Base-by-base conservation (phyloP, 371 early-diverging fungal species). In the Mortierella sp. region DNA sequence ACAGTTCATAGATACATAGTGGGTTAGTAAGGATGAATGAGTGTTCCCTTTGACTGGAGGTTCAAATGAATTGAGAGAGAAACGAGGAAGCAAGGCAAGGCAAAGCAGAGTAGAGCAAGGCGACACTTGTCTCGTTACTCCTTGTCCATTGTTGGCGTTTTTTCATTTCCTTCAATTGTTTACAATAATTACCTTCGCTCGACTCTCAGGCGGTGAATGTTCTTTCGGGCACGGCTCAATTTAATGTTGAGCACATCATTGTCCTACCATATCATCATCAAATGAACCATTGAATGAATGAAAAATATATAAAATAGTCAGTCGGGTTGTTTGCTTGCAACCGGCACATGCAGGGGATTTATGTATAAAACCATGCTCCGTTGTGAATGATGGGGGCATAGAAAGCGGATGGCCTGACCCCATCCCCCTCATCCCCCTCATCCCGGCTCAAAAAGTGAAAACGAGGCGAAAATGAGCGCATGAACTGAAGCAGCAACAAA, bases 181-280 rank as follows among this genome's bases (percentile, higher is more conserved):
- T 8, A 18, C 8, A 21, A 11, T 68, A 21, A 11, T 68, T 80
- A 84, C 84, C 84, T 84, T 75, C 84, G 75, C 43, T 84, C 84
- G 70, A 84, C 81, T 2, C 84, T 75, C 38, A 84, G 78, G 27
- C 84, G 84, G 24, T 80, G 84, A 51, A 84, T 80, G 70, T 84
- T 84, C 73, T 84, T 84, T 74, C 84, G 80, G 71, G 84, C 81
- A 71, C 84, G 84, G 78, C 80, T 84, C 76, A 84, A 68, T 75
- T 80, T 84, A 54, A 84, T 77, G 68, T 84, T 84, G 77, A 84
- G 80, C 35, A 80, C 72, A 56, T 84, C 84, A 75, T 84, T 84
- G 72, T 84, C 84, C 84, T 84, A 76, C 75, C 32, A 32, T 41
- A 73, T 21, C 65, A 38, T 68, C 65, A 21, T 63, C 18, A 16